Base-by-base conservation (phyloP, 805 yeast genomes). In the Jamesozyma spencerorum region DNA sequence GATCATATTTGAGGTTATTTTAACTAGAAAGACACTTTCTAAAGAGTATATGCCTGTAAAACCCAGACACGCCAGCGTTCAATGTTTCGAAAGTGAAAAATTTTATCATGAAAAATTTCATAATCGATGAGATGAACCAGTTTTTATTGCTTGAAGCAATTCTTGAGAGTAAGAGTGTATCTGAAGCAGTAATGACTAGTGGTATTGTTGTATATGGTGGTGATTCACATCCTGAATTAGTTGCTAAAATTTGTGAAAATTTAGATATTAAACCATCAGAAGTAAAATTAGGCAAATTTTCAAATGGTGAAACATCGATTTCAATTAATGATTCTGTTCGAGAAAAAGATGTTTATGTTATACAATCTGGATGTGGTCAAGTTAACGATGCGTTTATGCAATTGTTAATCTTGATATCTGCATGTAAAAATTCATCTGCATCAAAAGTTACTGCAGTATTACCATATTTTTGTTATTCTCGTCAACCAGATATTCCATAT, bases 401-500 rank as follows among this genome's bases (percentile, higher is more conserved):
- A 63, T 66, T 88, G 37, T 63, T 87, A 51, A 81, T 87, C 49
- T 75, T 85, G 71, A 77, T 87, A 22, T 79, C 88, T n/a, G 96
- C 96, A 2, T 85, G 95, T 63, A 88, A 88, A 54, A 80, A 85
- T 36, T 94, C 97, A 2, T 79, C 90, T 43, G 95, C 96, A 12
- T 76, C 75, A 43, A 71, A 90, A 43, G 94, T 87, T 34, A 85
- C 95, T 2, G 95, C 90, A 0, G 95, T 87, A 24, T 69, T 85
- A 61, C 98, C 99, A 3, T 70, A 87, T 45, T 92, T 92, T 63
- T 96, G 97, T 20, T 92, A 92, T 59, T 84, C 95, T 2, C 74
- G 99, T 55, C 99, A 92, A 63, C 94, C 96, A 3, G 97, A 90
- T 62, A 77, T 85, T 29, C 95, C 95, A 26, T 83, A 82, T 55